Percentiles rank a stretch among this genome's conserved stretches.
phyloP scores from a whole-genome alignment of 805 yeast species.

The Wickerhamomyces queroliae region DNA sequence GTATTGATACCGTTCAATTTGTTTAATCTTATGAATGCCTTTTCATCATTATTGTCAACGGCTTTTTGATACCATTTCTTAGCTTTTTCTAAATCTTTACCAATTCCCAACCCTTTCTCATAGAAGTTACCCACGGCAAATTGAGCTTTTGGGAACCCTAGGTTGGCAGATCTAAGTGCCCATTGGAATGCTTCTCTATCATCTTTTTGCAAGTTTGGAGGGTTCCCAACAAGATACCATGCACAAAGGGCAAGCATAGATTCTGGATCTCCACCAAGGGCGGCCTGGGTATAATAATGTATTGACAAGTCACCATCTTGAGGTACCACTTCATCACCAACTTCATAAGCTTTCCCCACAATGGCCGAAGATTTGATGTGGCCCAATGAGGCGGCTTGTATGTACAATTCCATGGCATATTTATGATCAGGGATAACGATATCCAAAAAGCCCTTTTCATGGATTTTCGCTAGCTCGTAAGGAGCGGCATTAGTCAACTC shows the following conservation, averaged over 20 bases:
- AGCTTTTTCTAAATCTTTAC: slow-evolving; percentile 48
- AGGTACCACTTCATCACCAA: slow-evolving; percentile 59
- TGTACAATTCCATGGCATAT: slow-evolving; percentile 81
- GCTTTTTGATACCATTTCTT: slow-evolving; percentile 74
- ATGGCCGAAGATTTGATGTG: slow-evolving; percentile 75
- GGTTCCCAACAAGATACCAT: slow-evolving; percentile 92
- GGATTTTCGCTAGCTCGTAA: slow-evolving; percentile 81
- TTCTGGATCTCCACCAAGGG: slow-evolving; percentile 76
- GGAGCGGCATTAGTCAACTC: slow-evolving; percentile 90
- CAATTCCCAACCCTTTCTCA: slow-evolving; percentile 86
- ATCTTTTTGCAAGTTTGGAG: slow-evolving; percentile 73
- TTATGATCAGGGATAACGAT: slow-evolving; percentile 76
- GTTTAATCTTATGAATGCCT: slow-evolving; percentile 28
- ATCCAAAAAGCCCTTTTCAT: slow-evolving; percentile 80
- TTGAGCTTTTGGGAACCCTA: slow-evolving; percentile 77
- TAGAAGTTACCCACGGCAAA: slow-evolving; percentile 77
- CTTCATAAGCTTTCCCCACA: slow-evolving; percentile 80
- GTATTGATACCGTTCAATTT: neutral
- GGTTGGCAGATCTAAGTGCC: slow-evolving; percentile 83
- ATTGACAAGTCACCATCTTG: slow-evolving; percentile 80
- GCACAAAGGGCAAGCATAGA: slow-evolving; percentile 95
- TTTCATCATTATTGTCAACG: slow-evolving; percentile 51
- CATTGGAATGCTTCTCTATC: slow-evolving; percentile 88
- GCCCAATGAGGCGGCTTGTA: slow-evolving; percentile 85
- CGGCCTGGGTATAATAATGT: slow-evolving; percentile 87